Base-by-base conservation (phyloP, 495 filamentous ascomycete genomes). In the Margaritispora aquatica region DNA sequence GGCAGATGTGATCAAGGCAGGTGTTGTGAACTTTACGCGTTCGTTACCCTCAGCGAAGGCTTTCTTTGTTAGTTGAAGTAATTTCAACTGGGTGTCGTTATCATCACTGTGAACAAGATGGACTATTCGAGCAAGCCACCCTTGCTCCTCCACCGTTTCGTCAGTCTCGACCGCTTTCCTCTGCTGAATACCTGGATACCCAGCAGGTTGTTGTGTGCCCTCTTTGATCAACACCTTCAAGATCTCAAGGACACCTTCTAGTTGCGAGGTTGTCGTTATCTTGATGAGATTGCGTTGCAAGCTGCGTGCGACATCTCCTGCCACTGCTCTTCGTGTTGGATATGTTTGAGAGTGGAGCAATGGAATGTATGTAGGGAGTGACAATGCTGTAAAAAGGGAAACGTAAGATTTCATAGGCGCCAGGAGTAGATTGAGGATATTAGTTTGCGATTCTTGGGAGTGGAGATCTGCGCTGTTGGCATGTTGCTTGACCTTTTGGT, bases 121-220 rank as follows among this genome's bases (percentile, higher is more conserved):
- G 21, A 96, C 84, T 56, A 98, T 81, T 66, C 95, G 80, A 44
- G 95, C 94, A 51, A 98, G 76, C 88, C 91, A 96, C 34, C 94
- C 94, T 78, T 98, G 94, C 72, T 97, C 94, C 71, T 97, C 92
- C 60, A 97, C 84, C 0, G 93, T 97, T 72, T 98, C 94, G 41
- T 97, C 95, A 1, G 95, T 97, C 68, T 85, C 83, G 26, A 84
- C 49, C 5, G 79, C 76, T 63, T 95, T 88, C 75, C 87, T 68
- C 80, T 87, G 72, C 73, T 88, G 86, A 26, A 86, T 81, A 5
- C 90, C 90, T 11, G 91, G 88, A 66, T 96, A 96, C 24, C 90
- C 89, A 46, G 80, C 80, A 17, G 89, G 85, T 56, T 92, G 86
- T 63, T 96, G 93, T 17, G 85, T 83, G 7, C 93, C 94, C 71